phyloP scores from a whole-genome alignment of 2,329 filamentous ascomycete species.

The Cladophialophora psammophila region DNA sequence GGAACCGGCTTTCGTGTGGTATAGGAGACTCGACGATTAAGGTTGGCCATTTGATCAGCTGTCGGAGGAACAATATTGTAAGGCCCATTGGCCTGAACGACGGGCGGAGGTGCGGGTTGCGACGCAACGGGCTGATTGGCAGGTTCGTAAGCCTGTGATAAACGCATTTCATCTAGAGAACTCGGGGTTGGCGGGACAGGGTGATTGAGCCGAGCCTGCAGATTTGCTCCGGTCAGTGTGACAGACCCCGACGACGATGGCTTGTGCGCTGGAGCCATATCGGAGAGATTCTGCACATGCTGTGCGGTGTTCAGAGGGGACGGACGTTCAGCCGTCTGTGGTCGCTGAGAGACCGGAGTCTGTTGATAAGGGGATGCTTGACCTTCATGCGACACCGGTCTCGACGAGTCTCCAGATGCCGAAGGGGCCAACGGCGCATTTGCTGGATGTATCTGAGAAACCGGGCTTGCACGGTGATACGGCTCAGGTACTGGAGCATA shows the following conservation, averaged over 20 bases:
- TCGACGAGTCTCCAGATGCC: slow-evolving; percentile 27
- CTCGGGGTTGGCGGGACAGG: slow-evolving; percentile 43
- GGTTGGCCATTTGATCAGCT: slow-evolving; percentile 36
- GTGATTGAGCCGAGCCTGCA: slow-evolving; percentile 45
- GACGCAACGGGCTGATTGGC: slow-evolving; percentile 1
- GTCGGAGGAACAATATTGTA: slow-evolving; percentile 28
- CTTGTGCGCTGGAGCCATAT: slow-evolving; percentile 11
- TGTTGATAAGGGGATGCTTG: slow-evolving; percentile 27
- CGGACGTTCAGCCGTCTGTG: slow-evolving; percentile 18
- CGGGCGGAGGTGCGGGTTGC: slow-evolving; percentile 9
- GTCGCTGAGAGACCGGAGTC: slow-evolving; percentile 25
- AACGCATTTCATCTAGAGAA: slow-evolving; percentile 20
- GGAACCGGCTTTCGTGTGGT: slow-evolving; percentile 25
- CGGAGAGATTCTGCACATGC: slow-evolving; percentile 5
- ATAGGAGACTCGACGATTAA: slow-evolving; percentile 33
- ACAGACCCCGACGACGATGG: slow-evolving; percentile 28
- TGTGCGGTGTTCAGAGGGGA: slow-evolving; percentile 27
- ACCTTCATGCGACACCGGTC: slow-evolving; percentile 33
- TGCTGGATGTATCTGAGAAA: slow-evolving; percentile 4
- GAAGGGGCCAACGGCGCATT: slow-evolving; percentile 19
- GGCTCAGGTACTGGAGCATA: background rate
- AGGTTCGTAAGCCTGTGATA: slow-evolving; percentile 14
- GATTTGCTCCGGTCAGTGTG: slow-evolving; percentile 43
- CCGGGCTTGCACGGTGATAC: slow-evolving; percentile 11
- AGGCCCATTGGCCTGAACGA: background rate